phyloP scores from a whole-genome alignment of 305 asterid species.

The Salvia sclarea region DNA sequence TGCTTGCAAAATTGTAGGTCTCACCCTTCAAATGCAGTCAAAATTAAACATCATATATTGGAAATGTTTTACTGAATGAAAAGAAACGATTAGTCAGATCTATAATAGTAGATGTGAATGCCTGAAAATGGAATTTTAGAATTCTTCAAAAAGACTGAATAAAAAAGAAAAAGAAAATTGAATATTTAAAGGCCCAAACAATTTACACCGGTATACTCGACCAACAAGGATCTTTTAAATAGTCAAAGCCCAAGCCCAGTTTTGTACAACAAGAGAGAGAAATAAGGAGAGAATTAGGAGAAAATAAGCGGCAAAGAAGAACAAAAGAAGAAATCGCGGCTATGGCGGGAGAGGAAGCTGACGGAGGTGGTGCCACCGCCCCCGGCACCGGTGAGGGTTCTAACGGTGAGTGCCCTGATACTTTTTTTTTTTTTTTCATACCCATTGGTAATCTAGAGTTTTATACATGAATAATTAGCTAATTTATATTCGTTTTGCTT shows the following conservation, averaged over 20 bases:
- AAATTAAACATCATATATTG: no score
- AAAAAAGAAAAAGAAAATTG: neutral
- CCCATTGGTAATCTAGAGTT: neutral
- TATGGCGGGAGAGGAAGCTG: conserved; percentile 37
- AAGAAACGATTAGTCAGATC: no score
- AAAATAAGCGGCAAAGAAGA: neutral
- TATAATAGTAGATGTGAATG: no score
- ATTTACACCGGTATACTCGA: neutral
- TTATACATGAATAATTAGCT: neutral
- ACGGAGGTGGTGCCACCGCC: conserved; percentile 30
- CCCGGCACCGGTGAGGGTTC: conserved; percentile 18
- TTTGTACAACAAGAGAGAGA: neutral
- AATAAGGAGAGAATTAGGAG: neutral
- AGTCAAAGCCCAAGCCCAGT: conserved; percentile 1
- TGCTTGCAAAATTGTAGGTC: no score
- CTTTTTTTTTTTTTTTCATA: neutral
- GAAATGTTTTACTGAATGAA: no score
- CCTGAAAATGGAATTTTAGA: no score
- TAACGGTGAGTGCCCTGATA: conserved; percentile 24
- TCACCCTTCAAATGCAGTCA: no score
- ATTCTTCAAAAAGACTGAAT: neutral
- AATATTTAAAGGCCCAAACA: neutral
- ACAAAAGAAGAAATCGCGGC: conserved; percentile 3
- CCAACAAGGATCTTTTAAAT: neutral
- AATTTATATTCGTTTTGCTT: neutral